phyloP scores from a whole-genome alignment of 2,329 filamentous ascomycete genomes.

The Fusarium sp. region DNA sequence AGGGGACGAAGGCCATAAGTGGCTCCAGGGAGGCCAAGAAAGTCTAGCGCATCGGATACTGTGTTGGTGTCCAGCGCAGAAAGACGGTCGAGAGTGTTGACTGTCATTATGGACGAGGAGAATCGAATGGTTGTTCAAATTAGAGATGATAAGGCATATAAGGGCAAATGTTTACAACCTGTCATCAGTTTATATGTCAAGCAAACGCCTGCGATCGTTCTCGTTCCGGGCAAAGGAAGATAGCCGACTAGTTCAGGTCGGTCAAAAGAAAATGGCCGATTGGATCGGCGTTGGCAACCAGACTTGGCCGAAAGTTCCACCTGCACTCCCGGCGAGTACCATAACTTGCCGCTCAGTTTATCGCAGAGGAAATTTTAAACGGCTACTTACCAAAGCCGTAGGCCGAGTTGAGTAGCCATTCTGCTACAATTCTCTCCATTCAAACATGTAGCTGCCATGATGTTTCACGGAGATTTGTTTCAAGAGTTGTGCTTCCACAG shows the following conservation, averaged over 20 bases:
- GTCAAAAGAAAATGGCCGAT: background rate
- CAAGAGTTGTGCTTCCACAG: background rate
- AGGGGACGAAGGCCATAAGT: constrained; percentile 32
- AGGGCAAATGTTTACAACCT: background rate
- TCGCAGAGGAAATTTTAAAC: background rate
- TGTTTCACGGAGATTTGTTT: background rate
- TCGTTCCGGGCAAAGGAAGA: background rate
- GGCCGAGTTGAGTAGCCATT: background rate
- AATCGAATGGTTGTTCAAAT: background rate
- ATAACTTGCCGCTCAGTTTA: background rate
- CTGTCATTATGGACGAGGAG: background rate
- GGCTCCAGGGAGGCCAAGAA: constrained; percentile 28
- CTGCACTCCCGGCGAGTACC: background rate
- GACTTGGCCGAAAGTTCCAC: background rate
- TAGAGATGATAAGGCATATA: background rate
- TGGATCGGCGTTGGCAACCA: background rate
- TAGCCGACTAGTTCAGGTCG: background rate
- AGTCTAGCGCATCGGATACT: constrained; percentile 37
- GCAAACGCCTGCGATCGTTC: background rate
- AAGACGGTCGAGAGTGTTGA: constrained; percentile 17
- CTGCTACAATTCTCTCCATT: background rate
- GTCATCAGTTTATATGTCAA: background rate
- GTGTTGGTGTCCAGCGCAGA: constrained; percentile 32
- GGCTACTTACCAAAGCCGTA: background rate
- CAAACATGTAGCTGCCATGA: background rate